Percentiles rank a stretch among this genome's conserved stretches.
These are phyloP conservation scores for Knoxdaviesia proteae DNA, from an alignment of 2,329 filamentous ascomycete genomes.

Conservation along the genomic window DNA sequence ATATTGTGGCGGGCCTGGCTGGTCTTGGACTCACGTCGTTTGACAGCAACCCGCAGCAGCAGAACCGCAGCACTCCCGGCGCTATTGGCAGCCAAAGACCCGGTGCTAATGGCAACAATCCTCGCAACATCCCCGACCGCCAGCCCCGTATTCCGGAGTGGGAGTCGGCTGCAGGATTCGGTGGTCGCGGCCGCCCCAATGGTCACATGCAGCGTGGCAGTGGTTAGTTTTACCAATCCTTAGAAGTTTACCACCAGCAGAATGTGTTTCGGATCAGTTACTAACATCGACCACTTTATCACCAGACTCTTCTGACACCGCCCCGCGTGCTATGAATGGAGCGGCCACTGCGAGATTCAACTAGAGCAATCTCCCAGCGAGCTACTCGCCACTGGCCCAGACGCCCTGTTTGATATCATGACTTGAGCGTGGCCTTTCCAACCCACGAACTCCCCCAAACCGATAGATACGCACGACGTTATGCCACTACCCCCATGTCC, in stretches of 20 bases:
- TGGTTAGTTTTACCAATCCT: slow-evolving; percentile 22
- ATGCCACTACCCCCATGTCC: not conserved
- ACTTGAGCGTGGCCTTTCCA: too few relatives aligned
- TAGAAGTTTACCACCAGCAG: not conserved
- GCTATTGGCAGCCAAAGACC: slow-evolving; percentile 47
- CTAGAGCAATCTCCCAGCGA: not conserved
- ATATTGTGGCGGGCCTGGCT: slow-evolving; percentile 1
- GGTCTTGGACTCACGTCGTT: slow-evolving; percentile 1
- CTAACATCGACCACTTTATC: slow-evolving; percentile 5
- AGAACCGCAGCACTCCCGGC: slow-evolving; percentile 28
- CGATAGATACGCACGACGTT: not conserved
- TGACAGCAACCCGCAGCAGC: slow-evolving; percentile 7
- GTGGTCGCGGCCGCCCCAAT: slow-evolving; percentile 29
- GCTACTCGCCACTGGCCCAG: not conserved
- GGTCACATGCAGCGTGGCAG: slow-evolving; percentile 42
- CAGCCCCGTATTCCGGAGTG: slow-evolving; percentile 45
- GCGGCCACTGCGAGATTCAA: slow-evolving; percentile 11
- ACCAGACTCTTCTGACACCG: slow-evolving; percentile 22
- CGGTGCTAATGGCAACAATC: slow-evolving; percentile 21
- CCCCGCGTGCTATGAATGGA: slow-evolving; percentile 16
- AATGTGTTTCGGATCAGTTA: not conserved
- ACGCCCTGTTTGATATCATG: not conserved
- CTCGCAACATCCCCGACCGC: slow-evolving; percentile 31
- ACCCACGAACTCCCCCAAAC: too few relatives aligned
- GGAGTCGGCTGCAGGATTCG: slow-evolving; percentile 33